These are phyloP conservation scores for Mucor mucedo DNA, from an alignment of 371 early-diverging fungal species.

Conservation along the genomic window DNA sequence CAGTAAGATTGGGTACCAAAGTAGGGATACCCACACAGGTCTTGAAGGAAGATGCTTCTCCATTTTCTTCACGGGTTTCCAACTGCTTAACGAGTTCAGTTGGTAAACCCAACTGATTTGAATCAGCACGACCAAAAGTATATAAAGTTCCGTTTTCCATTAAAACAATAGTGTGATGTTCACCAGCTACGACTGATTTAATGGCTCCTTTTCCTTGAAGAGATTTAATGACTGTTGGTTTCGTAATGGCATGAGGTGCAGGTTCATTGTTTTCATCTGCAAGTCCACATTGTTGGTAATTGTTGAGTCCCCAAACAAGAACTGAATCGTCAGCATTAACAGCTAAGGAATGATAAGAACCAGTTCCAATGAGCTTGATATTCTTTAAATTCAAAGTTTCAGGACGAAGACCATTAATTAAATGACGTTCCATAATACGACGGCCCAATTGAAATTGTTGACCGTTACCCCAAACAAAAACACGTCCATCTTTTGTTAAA, in stretches of 20 bases:
- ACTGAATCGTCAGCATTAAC: slow-evolving; percentile 69
- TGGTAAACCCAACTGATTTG: slow-evolving; percentile 91
- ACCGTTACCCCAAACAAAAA: slow-evolving; percentile 96
- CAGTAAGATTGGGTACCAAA: slow-evolving; percentile 46
- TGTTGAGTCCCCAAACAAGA: slow-evolving; percentile 95
- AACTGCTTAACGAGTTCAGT: slow-evolving; percentile 30
- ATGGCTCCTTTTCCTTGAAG: slow-evolving; percentile 49
- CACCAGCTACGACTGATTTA: slow-evolving; percentile 80
- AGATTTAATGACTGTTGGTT: slow-evolving; percentile 59
- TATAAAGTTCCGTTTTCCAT: slow-evolving; percentile 76
- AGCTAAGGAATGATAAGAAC: slow-evolving; percentile 89
- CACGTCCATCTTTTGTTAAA: slow-evolving; percentile 71
- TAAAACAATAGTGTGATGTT: slow-evolving; percentile 87
- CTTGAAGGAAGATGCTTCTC: slow-evolving; percentile 52
- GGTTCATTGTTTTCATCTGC: slow-evolving; percentile 50
- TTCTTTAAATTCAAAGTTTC: slow-evolving; percentile 60
- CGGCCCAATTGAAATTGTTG: slow-evolving; percentile 95
- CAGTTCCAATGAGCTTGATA: slow-evolving; percentile 76
- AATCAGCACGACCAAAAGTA: slow-evolving; percentile 90
- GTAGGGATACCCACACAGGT: slow-evolving; percentile 67
- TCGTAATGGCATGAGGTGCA: slow-evolving; percentile 42
- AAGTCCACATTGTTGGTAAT: slow-evolving; percentile 90
- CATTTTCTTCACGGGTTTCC: slow-evolving; percentile 28
- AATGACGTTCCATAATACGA: slow-evolving; percentile 72
- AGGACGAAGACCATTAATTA: slow-evolving; percentile 64